These are phyloP conservation scores for Trichothecium roseum DNA, from an alignment of 2,329 filamentous ascomycete genomes.

Conservation along the genomic window DNA sequence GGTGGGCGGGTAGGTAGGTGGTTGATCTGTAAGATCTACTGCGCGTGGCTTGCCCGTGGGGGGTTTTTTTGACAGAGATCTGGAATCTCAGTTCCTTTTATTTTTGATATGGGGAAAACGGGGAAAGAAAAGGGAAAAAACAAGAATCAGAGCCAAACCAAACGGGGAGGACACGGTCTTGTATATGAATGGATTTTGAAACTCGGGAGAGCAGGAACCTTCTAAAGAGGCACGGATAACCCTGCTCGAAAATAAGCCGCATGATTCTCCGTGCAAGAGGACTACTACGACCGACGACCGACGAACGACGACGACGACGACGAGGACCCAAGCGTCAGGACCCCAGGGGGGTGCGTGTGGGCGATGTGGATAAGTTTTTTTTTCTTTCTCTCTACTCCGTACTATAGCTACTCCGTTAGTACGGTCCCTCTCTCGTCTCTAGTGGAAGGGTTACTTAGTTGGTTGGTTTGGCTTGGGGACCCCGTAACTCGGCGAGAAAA, in stretches of 20 bases:
- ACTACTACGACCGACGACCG: too few species aligned
- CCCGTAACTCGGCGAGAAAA: neutral
- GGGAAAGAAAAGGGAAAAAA: neutral
- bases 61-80: neutral
- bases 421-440: too few species aligned
- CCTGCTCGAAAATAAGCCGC: neutral
- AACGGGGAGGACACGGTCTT: neutral
- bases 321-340: neutral
- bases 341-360: neutral
- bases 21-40: neutral
- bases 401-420: too few species aligned
- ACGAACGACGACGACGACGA: neutral
- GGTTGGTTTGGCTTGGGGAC: neutral
- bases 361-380: too few species aligned
- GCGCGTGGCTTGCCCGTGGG: neutral
- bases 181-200: neutral
- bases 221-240: neutral
- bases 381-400: too few species aligned
- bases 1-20: too few species aligned
- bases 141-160: neutral
- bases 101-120: too few species aligned
- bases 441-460: too few species aligned
- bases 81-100: too few species aligned
- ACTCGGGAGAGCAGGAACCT: conserved; percentile 1
- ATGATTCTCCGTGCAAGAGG: too few species aligned